Base-by-base conservation (phyloP, 1,139 yeast species). In the Saccharomycopsis hybrid region DNA sequence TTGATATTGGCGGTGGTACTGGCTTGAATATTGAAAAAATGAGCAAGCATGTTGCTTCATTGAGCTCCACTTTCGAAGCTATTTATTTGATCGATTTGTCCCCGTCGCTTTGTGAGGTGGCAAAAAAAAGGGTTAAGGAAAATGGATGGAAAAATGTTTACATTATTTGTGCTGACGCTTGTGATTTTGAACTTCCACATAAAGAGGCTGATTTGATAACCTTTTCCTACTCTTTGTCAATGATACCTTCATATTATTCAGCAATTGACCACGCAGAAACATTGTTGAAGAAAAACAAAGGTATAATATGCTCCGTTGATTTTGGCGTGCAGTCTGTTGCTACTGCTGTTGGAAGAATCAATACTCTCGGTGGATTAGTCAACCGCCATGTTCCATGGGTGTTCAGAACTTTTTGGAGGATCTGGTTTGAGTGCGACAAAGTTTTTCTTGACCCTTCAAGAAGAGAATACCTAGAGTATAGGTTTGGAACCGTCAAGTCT, bases 1-100 rank as follows among this genome's bases (percentile, higher is more conserved):
- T 85, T 50, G 95, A 85, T 63, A 74, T 85, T 62, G 95, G 95
- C 48, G 94, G 94, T 41, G 94, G 94, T 30, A 85, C 95, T 4
- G 95, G 95, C 46, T 73, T 82, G 65, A 85, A 85, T 65, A 81
- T 85, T 59, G 94, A 85, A 64, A 74, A 74, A 58, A 85, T 85
- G 95, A 71, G 82, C 62, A 63, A 69, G 47, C 66, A 78, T 44
- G 67, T 75, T 51, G 75, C 81, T 4, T 66, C 80, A 41, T 60
- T 74, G 41, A 55, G 53, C 9, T 62, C 67, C 31, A 66, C 73
- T 54, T 85, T 85, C 65, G 75, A 76, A 58, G 83, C 84, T 7
- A 74, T 85, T 44, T 84, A 83, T 60, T 72, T 85, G 54, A 80
- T 85, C 49, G 95, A 85, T 61, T 71, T 85, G 54, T 82, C 90